Evolutionary conservation across 2,329 filamentous ascomycete species (phyloP).

Genomic region (Trichoderma gracile): DNA sequence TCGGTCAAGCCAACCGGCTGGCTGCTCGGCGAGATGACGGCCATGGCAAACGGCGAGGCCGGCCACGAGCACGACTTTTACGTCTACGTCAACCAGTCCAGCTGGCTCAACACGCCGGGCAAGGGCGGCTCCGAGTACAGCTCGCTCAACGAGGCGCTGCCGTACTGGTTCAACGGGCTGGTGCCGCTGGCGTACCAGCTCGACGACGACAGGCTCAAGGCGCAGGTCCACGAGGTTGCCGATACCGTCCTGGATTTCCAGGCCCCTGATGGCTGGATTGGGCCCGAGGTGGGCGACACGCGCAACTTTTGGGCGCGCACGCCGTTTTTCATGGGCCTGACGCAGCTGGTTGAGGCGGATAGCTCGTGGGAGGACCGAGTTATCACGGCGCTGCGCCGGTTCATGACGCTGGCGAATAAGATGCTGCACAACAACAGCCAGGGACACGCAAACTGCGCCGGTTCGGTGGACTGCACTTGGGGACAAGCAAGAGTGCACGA

Average conservation of each 20-base stretch:
- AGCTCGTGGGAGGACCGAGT: conserved; percentile 30
- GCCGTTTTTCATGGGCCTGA: conserved; percentile 38
- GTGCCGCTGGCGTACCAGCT: conserved; percentile 57
- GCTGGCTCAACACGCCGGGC: conserved; percentile 43
- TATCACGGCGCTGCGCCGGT: conserved; percentile 28
- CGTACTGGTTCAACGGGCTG: conserved; percentile 62
- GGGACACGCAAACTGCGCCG: conserved; percentile 49
- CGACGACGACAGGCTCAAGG: conserved; percentile 45
- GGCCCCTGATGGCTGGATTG: conserved; percentile 56
- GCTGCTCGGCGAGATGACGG: conserved; percentile 51
- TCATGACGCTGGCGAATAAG: conserved; percentile 48
- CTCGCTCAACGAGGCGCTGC: conserved; percentile 55
- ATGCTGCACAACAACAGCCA: conserved; percentile 57
- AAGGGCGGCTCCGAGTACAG: conserved; percentile 54
- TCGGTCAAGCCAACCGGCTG: conserved; percentile 53
- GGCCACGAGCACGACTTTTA: conserved; percentile 58
- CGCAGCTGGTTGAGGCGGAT: conserved; percentile 39
- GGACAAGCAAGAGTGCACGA: conserved; percentile 41
- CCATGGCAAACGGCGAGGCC: conserved; percentile 52
- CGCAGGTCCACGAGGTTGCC: conserved; percentile 42
- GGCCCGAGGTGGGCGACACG: conserved; percentile 34
- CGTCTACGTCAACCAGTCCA: conserved; percentile 50
- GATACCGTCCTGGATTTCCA: conserved; percentile 47
- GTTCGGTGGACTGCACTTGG: conserved; percentile 42
- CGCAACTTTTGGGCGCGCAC: conserved; percentile 39